These are phyloP conservation scores for Ophiostoma tasmaniense DNA, from an alignment of 2,329 filamentous ascomycete genomes.

Conservation along the genomic window DNA sequence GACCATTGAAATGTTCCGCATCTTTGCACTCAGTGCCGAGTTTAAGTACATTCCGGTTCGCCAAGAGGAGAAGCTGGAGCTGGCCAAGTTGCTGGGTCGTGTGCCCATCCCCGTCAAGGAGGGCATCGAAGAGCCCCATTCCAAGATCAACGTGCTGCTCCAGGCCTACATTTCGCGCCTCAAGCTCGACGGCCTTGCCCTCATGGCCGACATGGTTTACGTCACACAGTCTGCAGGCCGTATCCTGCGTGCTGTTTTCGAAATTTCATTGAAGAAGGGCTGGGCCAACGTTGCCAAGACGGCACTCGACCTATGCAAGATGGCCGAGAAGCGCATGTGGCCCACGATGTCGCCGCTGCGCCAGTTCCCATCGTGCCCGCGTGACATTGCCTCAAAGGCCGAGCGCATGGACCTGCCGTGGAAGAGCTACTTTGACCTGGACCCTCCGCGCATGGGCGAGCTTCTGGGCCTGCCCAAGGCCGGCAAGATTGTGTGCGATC, in stretches of 20 bases:
- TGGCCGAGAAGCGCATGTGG: conserved; percentile 99
- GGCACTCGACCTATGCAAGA: conserved; percentile 91
- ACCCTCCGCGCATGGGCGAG: conserved; percentile 93
- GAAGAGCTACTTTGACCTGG: conserved; percentile 89
- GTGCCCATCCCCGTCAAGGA: conserved; percentile 97
- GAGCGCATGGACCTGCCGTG: conserved; percentile 93
- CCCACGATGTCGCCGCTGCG: conserved; percentile 94
- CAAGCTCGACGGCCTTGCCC: conserved; percentile 82
- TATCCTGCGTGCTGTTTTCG: conserved; percentile 90
- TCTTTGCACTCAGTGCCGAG: conserved; percentile 92
- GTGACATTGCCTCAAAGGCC: conserved; percentile 82
- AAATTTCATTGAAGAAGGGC: conserved; percentile 94
- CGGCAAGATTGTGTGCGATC: conserved; percentile 72
- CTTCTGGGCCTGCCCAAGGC: conserved; percentile 79
- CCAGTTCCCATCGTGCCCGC: conserved; percentile 75
- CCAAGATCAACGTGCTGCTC: conserved; percentile 95
- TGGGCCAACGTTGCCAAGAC: conserved; percentile 91
- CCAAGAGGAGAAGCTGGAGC: conserved; percentile 93
- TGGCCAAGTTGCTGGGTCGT: conserved; percentile 79
- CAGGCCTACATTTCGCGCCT: conserved; percentile 95
- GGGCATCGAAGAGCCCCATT: conserved; percentile 90
- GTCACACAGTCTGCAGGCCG: conserved; percentile 96
- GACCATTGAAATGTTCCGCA: conserved; percentile 90
- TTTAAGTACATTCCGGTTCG: conserved; percentile 99
- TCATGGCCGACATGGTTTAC: conserved; percentile 98